Percentiles rank a stretch among this genome's conserved stretches.
phyloP scores from a whole-genome alignment of 2,329 filamentous ascomycete genomes.

The Ampelomyces quisqualis region DNA sequence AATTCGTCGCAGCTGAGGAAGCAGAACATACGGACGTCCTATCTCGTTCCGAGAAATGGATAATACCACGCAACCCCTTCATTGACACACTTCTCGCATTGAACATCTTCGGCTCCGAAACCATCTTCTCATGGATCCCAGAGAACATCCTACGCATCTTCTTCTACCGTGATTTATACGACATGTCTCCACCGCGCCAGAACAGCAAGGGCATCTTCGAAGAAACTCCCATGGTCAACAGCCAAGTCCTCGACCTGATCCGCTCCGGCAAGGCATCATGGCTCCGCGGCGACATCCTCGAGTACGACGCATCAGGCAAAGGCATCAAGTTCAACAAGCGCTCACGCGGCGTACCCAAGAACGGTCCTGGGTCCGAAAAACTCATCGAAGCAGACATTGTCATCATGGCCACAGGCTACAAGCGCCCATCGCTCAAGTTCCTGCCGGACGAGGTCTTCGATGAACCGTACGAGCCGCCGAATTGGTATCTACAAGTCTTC shows the following conservation, averaged over 20 bases:
- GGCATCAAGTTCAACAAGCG: slow-evolving; percentile 73
- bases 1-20: slow-evolving; percentile 69
- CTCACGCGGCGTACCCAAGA: slow-evolving; percentile 69
- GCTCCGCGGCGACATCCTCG: slow-evolving; percentile 77
- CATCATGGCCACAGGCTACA: slow-evolving; percentile 81
- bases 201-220: slow-evolving; percentile 67
- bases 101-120: slow-evolving; percentile 80
- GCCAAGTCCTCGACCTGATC: slow-evolving; percentile 74
- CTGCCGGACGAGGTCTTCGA: slow-evolving; percentile 71
- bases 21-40: slow-evolving; percentile 71
- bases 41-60: slow-evolving; percentile 80
- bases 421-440: slow-evolving; percentile 71
- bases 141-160: slow-evolving; percentile 72
- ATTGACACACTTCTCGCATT: slow-evolving; percentile 72
- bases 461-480: slow-evolving; percentile 73
- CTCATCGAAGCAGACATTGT: slow-evolving; percentile 71
- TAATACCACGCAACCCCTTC: slow-evolving; percentile 77
- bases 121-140: slow-evolving; percentile 72
- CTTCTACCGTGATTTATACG: slow-evolving; percentile 79
- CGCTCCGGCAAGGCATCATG: slow-evolving; percentile 71
- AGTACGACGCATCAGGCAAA: slow-evolving; percentile 61
- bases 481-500: slow-evolving; percentile 88
- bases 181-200: slow-evolving; percentile 62
- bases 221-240: slow-evolving; percentile 85
- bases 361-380: slow-evolving; percentile 69